Evolutionary conservation across 306 rosid species (phyloP), one percentile per base, ranked within the genome.

Genomic region (Gillenia trifoliata): DNA sequence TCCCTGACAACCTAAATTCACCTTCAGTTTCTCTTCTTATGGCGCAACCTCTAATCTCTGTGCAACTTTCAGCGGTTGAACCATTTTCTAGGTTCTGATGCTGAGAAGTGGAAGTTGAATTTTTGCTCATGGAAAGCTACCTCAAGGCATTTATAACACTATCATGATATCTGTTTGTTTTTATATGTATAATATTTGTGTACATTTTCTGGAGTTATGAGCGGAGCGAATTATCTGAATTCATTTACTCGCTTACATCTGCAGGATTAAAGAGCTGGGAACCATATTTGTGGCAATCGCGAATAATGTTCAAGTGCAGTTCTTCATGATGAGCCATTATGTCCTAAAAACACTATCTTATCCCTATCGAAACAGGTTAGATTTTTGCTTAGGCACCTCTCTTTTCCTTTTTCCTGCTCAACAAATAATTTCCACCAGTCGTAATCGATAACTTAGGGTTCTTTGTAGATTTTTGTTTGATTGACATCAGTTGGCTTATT

Each of bases 21-120:
- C 97, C 94, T 84, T 93, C 98, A 49, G 97, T 91, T 87, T 93
- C 98, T 77, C 97, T 87, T 76, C 93, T 83, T 81, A 93, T 91
- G 63, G 97, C 90, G 59, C 91, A 85, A 84, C 90, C 96, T 74
- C 90, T 89, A 54, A 85, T 60, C 66, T 88, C 92, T 11, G 75
- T 1, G 72, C 80, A 84, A 79, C 84, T 84, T 73, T 79, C 89
- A 49, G 89, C 84, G 49, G 85, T 75, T 28, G 82, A 76, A 30
- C 96, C 93, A 84, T 86, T 88, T 72, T 83, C 91, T 34, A 79
- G 65, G 76, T 77, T 60, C 50, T 55, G 79, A 71, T 85, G 86
- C 54, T 81, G 86, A 70, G 75, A 83, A 70, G 54, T 57, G 83
- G 86, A 86, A 54, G 75, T 57, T 72, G 91, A 74, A 74, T 38